Base-by-base conservation (phyloP, 495 filamentous ascomycete genomes). In the Lasiosphaeria miniovina region DNA sequence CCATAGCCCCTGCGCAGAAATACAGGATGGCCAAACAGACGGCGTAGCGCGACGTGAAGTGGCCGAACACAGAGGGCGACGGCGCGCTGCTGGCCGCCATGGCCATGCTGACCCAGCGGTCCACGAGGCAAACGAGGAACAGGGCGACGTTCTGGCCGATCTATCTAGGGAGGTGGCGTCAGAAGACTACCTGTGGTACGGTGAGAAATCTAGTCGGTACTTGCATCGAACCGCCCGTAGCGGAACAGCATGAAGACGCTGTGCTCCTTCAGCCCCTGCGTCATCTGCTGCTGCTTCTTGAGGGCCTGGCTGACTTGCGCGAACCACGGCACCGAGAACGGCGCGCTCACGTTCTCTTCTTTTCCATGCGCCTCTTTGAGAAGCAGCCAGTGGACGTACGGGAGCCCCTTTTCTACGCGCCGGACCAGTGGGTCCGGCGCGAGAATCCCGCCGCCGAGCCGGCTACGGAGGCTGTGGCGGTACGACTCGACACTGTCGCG, bases 211-310 rank as follows among this genome's bases (percentile, higher is more conserved):
- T 33, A 15, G 50, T 24, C n/a, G 8, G 4, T 4, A 33, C 54
- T 49, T 52, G 58, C 58, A 49, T 71, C 67, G 24, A 60, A 61
- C 7, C 58, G 53, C 15, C 65, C 57, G 35, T 65, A 60, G 3
- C 69, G 69, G 43, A 65, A 71, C 4, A 71, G 62, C 59, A 70
- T 59, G n/a, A 70, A 68, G 8, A 64, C 59, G 61, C 58, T 71
- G 52, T 71, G 69, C 50, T 71, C 69, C 49, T 71, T 71, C 48
- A 71, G 49, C 6, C 67, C 69, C 36, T 67, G 65, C 4, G 49
- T 51, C 65, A 70, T 65, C 52, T 65, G 61, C 48, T 61, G 60
- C 11, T 65, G 65, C 3, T 59, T 62, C 59, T 68, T 70, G 8
- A 64, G n/a, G 1, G 67, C 62, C 35, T 69, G 57, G 31, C 14